phyloP scores from a whole-genome alignment of 495 filamentous ascomycete genomes.

The Sphaerosporella brunnea region DNA sequence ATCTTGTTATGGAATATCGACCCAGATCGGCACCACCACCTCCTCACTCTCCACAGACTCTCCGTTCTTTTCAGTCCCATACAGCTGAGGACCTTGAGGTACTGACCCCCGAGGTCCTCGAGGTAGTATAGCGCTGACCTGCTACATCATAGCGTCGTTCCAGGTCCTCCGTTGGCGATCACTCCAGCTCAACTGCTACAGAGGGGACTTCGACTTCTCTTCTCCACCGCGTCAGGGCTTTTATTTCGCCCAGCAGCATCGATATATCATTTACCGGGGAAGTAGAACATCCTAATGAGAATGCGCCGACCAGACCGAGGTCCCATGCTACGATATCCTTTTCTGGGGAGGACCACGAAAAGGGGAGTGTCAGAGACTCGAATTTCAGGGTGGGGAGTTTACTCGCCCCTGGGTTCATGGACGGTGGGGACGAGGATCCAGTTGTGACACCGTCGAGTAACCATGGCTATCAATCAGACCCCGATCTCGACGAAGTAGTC shows the following conservation, averaged over 20 bases:
- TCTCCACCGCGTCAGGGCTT: conserved; percentile 10
- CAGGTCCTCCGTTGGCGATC: background rate
- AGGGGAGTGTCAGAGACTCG: too few species aligned
- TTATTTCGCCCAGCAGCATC: conserved; percentile 6
- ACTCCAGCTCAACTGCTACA: conserved; percentile 3
- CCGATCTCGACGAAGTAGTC: conserved; percentile 4
- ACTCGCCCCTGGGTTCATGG: background rate
- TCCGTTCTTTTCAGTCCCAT: background rate
- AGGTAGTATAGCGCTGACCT: background rate
- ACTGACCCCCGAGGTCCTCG: background rate
- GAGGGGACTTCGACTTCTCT: conserved; percentile 6
- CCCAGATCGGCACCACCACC: background rate
- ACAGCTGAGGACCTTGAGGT: conserved; percentile 1
- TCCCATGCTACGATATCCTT: conserved; percentile 11
- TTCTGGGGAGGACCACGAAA: conserved; percentile 10
- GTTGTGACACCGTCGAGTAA: background rate
- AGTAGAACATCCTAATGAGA: background rate
- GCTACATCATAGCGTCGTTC: conserved; percentile 1
- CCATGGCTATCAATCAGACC: conserved; percentile 2
- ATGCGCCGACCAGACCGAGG: background rate
- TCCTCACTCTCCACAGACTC: background rate
- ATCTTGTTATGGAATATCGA: background rate
- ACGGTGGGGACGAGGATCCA: background rate
- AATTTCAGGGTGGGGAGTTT: too few species aligned
- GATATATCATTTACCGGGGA: background rate